Evolutionary conservation across 371 early-diverging fungal species (phyloP), one percentile per base, ranked within the genome.

Genomic region (Zychaea mexicana): DNA sequence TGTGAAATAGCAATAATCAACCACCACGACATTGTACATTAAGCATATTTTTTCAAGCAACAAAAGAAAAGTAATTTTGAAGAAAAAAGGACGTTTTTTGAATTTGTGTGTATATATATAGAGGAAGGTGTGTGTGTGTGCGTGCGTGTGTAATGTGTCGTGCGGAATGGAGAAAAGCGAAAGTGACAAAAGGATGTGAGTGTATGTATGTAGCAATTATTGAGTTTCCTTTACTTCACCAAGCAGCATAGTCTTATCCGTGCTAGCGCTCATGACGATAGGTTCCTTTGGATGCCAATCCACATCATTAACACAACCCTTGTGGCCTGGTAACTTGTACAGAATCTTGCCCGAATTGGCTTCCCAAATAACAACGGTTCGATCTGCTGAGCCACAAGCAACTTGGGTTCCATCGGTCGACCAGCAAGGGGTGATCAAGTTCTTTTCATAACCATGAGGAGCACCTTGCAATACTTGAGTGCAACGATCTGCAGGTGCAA

Each of bases 321-420:
- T 95, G 78, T 99, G 99, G 0, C 99, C 99, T 17, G 96, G 97
- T 30, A 98, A 69, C 80, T 96, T 98, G 83, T 94, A 96, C 27
- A 93, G 78, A 52, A 96, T 92, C 65, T 90, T 87, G 47, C 90
- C 86, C 24, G 91, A 90, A n/a, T 85, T 71, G 4, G 91, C 88
- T 66, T 96, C 91, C 99, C 99, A 99, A 38, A 99, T 89, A 0
- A 96, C 93, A 28, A 98, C 92, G 0, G 92, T 87, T 64, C 98
- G 86, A 71, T 99, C 99, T 8, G 92, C 96, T 60, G 92, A 85
- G 7, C 99, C 99, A 28, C 91, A 88, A 0, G 96, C 96, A 26
- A 98, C 86, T 76, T 90, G 90, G 57, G 86, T 83, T 10, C 96
- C 98, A 73, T 97, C 96, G 12, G 91, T 85, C 19, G 93, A 90